A percentile compares a stretch with the other conserved stretches of the same genome.
Evolutionary conservation across 1,139 yeast species (phyloP).

Genomic region (Pichia sp.): DNA sequence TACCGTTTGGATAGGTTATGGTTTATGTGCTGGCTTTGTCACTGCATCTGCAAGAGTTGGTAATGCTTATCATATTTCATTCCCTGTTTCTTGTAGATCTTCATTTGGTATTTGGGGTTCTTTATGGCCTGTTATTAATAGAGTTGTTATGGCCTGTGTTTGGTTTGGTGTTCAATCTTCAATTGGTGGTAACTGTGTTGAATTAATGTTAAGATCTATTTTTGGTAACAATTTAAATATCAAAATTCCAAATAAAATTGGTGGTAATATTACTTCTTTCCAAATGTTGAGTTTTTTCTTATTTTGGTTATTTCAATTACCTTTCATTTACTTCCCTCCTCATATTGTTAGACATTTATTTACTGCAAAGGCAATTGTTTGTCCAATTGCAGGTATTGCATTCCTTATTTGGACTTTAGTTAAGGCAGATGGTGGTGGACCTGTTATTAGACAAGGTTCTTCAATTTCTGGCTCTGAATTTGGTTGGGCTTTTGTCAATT

Average conservation of each 20-base stretch:
- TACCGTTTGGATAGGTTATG: conserved; percentile 66
- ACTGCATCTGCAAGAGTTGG: conserved; percentile 65
- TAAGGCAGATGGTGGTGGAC: conserved; percentile 70
- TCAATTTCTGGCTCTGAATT: conserved; percentile 50
- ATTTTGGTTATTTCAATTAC: conserved; percentile 71
- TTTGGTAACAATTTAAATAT: conserved; percentile 54
- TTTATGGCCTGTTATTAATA: conserved; percentile 70
- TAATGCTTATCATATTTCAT: conserved; percentile 65
- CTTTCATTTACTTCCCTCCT: conserved; percentile 75
- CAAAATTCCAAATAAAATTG: conserved; percentile 38
- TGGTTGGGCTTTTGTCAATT: conserved; percentile 77
- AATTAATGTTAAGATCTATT: conserved; percentile 60
- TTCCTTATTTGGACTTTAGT: conserved; percentile 77
- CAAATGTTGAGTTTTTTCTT: conserved; percentile 68
- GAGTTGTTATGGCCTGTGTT: conserved; percentile 76
- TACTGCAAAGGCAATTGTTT: conserved; percentile 67
- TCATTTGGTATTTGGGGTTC: conserved; percentile 76
- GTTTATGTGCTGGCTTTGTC: conserved; percentile 46
- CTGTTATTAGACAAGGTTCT: conserved; percentile 49
- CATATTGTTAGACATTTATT: conserved; percentile 76
- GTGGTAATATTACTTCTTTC: conserved; percentile 53
- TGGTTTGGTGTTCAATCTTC: conserved; percentile 85
- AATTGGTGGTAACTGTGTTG: conserved; percentile 78
- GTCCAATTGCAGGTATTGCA: conserved; percentile 75
- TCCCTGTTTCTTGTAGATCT: conserved; percentile 69